These are phyloP conservation scores for Aspergillus steynii DNA, from an alignment of 495 filamentous ascomycete species.

Conservation along the genomic window DNA sequence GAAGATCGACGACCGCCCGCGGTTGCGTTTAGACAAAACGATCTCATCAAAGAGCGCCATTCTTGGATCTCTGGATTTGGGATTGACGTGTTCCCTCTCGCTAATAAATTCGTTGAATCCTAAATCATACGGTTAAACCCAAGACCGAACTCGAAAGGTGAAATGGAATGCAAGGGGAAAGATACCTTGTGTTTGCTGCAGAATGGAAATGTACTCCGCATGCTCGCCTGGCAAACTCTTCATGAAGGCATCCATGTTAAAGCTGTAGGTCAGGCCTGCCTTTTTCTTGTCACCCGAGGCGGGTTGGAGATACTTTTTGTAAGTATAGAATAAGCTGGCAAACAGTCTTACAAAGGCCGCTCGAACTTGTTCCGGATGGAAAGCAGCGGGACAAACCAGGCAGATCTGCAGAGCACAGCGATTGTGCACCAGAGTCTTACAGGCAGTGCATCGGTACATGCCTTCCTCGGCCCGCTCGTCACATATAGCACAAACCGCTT, in stretches of 20 bases:
- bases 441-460: constrained; percentile 82
- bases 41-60: constrained; percentile 95
- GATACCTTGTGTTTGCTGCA: constrained; percentile 91
- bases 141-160: background rate
- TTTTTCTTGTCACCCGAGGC: constrained; percentile 82
- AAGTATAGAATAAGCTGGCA: constrained; percentile 93
- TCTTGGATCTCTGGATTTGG: constrained; percentile 56
- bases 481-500: constrained; percentile 77
- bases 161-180: background rate
- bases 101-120: constrained; percentile 97
- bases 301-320: constrained; percentile 77
- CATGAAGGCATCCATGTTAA: constrained; percentile 93
- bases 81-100: constrained; percentile 66
- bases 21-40: constrained; percentile 89
- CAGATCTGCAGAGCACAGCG: constrained; percentile 80
- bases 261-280: constrained; percentile 80
- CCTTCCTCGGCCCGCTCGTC: constrained; percentile 88
- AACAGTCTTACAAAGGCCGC: constrained; percentile 94
- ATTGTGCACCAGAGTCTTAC: constrained; percentile 73
- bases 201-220: constrained; percentile 80
- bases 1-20: constrained; percentile 62
- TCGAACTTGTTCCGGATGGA: constrained; percentile 85
- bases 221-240: constrained; percentile 88
- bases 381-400: constrained; percentile 85
- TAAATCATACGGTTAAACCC: constrained; percentile 29